Conservation (phyloP, 176 grass and related monocot genomes). For the Eleusine coracana region DNA sequence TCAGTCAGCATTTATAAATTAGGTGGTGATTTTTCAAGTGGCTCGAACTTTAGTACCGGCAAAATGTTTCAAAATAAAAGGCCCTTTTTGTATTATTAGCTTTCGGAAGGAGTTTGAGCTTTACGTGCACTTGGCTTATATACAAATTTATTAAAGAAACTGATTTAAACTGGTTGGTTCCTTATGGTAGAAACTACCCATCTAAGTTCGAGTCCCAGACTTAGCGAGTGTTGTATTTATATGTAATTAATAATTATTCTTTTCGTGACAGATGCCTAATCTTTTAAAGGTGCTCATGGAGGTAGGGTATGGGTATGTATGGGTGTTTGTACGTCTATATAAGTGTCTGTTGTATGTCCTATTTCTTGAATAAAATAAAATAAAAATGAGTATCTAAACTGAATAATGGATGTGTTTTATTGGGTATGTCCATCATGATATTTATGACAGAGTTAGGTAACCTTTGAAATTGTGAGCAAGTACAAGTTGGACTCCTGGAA, state of each 20-base stretch:
- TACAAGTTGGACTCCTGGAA: not conserved
- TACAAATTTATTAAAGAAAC: not conserved
- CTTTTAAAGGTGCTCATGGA: no score
- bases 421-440: not conserved
- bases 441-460: slow-evolving; percentile 30
- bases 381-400: not conserved
- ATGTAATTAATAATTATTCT: no score
- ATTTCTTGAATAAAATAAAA: not conserved
- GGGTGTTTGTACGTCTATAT: no score
- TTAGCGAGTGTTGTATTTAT: no score
- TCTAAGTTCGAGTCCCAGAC: no score
- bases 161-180: no score
- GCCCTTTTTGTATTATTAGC: not conserved
- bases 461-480: slow-evolving; percentile 8
- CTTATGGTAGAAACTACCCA: no score
- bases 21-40: slow-evolving; percentile 21
- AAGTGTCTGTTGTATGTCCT: no score
- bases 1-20: slow-evolving; percentile 10
- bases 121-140: not conserved
- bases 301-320: no score
- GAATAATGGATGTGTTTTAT: not conserved
- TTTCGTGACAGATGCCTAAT: no score
- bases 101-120: not conserved
- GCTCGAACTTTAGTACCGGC: not conserved
- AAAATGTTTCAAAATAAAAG: slow-evolving; percentile 4